Base-by-base conservation (phyloP, 2,329 filamentous ascomycete species). In the Boeremia lycopersici region DNA sequence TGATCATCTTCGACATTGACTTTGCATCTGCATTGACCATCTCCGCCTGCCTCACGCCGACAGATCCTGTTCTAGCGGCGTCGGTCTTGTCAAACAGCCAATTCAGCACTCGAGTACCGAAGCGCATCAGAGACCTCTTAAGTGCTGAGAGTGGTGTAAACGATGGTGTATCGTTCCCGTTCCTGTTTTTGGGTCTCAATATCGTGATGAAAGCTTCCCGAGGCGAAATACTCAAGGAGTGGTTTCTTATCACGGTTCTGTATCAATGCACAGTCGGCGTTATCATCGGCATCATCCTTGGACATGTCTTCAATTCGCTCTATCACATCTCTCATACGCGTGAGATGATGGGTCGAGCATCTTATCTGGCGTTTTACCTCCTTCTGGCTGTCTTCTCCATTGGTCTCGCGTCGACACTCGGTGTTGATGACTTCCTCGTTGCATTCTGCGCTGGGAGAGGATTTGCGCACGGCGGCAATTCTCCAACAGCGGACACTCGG, bases 101-200 rank as follows among this genome's bases (percentile, higher is more conserved):
- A 43, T 85, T 85, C 71, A 81, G 79, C 48, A 73, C 73, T 1
- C 66, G 83, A 12, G 78, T 85, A 1, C 83, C 82, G 0, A 78
- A 76, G 53, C 74, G 82, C 4, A 67, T 85, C 38, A 78, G 78
- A 36, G 74, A 84, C 61, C 68, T 85, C 42, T 72, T 85, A 9
- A 77, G 77, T 15, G 82, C 82, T 0, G 83, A 85, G 60, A 81
- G 78, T 36, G 83, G 81, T 1, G 83, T 80, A 62, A 85, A 85
- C 53, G 82, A 85, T 57, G 83, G 80, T 8, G 73, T 82, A 5
- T 81, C 80, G 0, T 84, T 84, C 55, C 82, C 82, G 0, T 85
- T 85, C 62, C 68, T 85, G 1, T 85, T 83, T 60, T 67, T 81
- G n/a, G 82, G 81, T 0, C 63, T 85, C 0, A 77, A 75, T 43